These are phyloP conservation scores for Hypoxylon rickii DNA, from an alignment of 495 filamentous ascomycete species.

Conservation along the genomic window DNA sequence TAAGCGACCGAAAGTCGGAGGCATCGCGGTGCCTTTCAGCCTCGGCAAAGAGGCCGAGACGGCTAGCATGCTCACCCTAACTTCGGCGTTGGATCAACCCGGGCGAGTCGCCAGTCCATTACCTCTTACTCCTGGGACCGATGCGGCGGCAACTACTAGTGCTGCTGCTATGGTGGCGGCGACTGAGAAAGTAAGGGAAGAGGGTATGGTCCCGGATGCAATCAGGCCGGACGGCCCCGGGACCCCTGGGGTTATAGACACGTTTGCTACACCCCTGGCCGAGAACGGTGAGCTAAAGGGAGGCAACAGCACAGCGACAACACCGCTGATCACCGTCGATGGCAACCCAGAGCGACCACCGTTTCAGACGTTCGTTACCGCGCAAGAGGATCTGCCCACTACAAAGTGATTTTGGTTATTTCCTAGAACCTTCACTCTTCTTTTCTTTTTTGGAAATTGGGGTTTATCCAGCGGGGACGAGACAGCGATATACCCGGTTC, in stretches of 20 bases:
- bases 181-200: slow-evolving; percentile 12
- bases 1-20: slow-evolving; percentile 53
- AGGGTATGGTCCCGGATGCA: slow-evolving; percentile 12
- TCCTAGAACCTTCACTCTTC: background rate
- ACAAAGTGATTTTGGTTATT: slow-evolving; percentile 7
- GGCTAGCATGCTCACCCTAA: slow-evolving; percentile 60
- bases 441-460: slow-evolving; percentile 1
- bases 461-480: background rate
- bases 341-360: slow-evolving; percentile 32
- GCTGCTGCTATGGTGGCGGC: slow-evolving; percentile 11
- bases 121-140: slow-evolving; percentile 14
- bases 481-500: slow-evolving; percentile 28
- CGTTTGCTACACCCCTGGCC: slow-evolving; percentile 1
- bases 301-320: slow-evolving; percentile 4
- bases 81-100: slow-evolving; percentile 36
- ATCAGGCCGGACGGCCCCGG: slow-evolving; percentile 1
- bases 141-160: slow-evolving; percentile 10
- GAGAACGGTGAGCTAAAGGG: slow-evolving; percentile 4
- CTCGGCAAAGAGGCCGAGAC: slow-evolving; percentile 54
- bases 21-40: slow-evolving; percentile 58
- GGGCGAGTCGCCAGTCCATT: slow-evolving; percentile 34
- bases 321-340: background rate
- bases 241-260: background rate
- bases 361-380: slow-evolving; percentile 51
- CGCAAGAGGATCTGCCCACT: slow-evolving; percentile 40